Conservation (phyloP, 2,329 filamentous ascomycete species). For the Phialophora chinensis region DNA sequence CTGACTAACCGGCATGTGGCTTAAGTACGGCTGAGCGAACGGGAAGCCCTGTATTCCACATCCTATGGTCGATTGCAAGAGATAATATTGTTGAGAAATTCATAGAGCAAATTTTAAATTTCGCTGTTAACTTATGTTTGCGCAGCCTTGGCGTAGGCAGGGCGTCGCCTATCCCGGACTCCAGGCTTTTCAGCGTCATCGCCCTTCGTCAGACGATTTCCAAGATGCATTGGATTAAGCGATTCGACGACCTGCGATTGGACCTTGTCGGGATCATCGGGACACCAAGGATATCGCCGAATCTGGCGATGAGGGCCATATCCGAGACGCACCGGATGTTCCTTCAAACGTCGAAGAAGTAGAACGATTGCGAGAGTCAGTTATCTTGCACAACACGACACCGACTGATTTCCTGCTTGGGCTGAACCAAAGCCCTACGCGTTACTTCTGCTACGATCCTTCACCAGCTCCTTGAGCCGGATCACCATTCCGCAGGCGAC, state of each 20-base stretch:
- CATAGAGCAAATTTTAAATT: background rate
- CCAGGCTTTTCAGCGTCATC: no score
- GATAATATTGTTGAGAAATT: background rate
- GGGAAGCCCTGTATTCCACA: constrained; percentile 17
- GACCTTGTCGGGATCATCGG: no score
- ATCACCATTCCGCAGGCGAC: background rate
- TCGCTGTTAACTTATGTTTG: background rate
- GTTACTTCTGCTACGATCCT: background rate
- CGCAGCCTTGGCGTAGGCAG: no score
- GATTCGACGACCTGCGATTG: no score
- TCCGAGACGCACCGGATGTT: background rate
- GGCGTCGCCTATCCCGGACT: no score
- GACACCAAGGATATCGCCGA: no score
- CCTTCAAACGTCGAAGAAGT: background rate
- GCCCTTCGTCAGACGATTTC: no score
- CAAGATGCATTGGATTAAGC: no score
- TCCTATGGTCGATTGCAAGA: constrained; percentile 12
- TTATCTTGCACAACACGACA: background rate
- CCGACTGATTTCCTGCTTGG: background rate
- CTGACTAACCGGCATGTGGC: constrained; percentile 10
- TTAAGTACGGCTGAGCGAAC: constrained; percentile 18
- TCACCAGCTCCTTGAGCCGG: background rate
- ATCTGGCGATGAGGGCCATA: no score
- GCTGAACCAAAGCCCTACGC: background rate
- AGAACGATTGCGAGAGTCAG: background rate